Conservation (phyloP, 352 stramenopile genomes). For the Thalassiosira exigua region DNA sequence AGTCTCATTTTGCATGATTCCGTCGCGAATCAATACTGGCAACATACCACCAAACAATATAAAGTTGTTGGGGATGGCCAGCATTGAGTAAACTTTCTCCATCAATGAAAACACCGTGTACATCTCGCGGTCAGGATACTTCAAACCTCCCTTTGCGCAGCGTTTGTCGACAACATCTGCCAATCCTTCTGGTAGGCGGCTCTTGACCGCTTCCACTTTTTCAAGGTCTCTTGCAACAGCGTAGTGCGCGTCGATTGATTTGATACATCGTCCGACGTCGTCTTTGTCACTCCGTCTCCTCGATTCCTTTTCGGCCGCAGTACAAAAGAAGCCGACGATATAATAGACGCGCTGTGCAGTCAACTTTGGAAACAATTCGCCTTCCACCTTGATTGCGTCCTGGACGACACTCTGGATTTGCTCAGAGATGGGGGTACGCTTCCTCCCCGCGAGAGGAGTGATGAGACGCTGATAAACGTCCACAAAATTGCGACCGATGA, state of each 20-base stretch:
- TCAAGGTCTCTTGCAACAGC: constrained; percentile 7
- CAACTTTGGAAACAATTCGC: constrained; percentile 1
- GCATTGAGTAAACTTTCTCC: constrained; percentile 22
- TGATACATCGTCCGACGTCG: constrained; percentile 30
- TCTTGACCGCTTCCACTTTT: constrained; percentile 3
- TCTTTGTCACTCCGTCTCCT: constrained; percentile 5
- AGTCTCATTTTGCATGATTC: constrained; percentile 14
- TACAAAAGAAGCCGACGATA: constrained; percentile 29
- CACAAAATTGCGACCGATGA: constrained; percentile 8
- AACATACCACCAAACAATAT: constrained; percentile 20
- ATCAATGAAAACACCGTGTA: constrained; percentile 32
- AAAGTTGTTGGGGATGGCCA: constrained; percentile 27
- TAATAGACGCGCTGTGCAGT: constrained; percentile 34
- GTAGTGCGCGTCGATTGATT: constrained; percentile 15
- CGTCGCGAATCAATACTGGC: constrained; percentile 11
- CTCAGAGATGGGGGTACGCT: constrained; percentile 3
- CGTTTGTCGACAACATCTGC: constrained; percentile 30
- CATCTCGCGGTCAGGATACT: constrained; percentile 20
- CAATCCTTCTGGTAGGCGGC: background rate
- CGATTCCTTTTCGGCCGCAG: constrained; percentile 19
- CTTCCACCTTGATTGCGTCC: background rate
- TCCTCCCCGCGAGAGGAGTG: background rate
- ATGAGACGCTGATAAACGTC: constrained; percentile 7
- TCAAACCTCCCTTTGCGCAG: constrained; percentile 10
- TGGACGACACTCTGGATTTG: constrained; percentile 11